These are phyloP conservation scores for Metroxylon sagu DNA, from an alignment of 176 grass and related monocot species.

Conservation along the genomic window DNA sequence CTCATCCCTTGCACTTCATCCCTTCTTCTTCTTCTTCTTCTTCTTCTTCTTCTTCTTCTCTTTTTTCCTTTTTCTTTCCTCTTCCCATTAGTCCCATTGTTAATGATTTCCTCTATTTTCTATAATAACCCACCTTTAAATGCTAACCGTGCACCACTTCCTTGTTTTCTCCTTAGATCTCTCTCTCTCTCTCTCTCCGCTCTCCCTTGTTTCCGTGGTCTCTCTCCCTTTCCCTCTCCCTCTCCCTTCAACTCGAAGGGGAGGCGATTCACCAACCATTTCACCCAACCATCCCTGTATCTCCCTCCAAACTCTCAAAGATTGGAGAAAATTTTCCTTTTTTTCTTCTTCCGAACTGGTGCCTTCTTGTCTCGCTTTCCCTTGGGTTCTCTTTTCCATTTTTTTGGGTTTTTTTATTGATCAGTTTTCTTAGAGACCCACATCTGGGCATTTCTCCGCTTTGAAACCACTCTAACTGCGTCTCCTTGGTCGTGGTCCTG, in stretches of 20 bases:
- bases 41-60: not conserved
- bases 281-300: not conserved
- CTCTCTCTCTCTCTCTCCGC: not conserved
- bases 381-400: conserved; percentile 10
- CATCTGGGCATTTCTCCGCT: conserved; percentile 5
- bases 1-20: conserved; percentile 4
- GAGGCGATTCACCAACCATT: not conserved
- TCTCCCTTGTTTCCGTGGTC: not conserved
- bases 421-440: not conserved
- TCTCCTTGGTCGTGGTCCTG: conserved; percentile 2
- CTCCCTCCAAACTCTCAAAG: not conserved
- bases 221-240: not conserved
- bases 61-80: not conserved
- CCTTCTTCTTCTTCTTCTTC: conserved; percentile 3
- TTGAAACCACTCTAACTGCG: conserved; percentile 25
- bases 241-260: not conserved
- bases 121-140: conserved; percentile 4
- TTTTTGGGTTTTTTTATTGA: not conserved
- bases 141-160: not conserved
- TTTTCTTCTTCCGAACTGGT: not conserved
- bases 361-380: not conserved
- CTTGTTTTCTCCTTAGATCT: not conserved
- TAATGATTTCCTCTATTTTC: conserved; percentile 1
- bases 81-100: not conserved
- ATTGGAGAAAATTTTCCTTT: not conserved